A percentile compares a stretch with the other conserved stretches of the same genome.
Conservation (phyloP, 345 rosid genomes). For the Rhodomyrtus tomentosa region DNA sequence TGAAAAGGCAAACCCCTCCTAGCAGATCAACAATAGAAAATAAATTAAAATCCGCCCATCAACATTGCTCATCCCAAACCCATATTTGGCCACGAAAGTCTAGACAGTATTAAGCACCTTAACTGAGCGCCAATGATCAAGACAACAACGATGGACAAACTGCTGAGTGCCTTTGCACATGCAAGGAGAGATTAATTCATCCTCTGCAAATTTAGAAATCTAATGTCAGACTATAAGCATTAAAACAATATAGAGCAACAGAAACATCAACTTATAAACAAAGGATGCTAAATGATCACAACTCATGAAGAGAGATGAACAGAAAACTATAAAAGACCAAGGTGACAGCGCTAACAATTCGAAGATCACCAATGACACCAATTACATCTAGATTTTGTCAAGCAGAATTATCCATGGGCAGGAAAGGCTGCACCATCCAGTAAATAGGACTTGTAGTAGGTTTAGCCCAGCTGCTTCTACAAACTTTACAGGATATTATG, state of each 20-base stretch:
- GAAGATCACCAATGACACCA: not conserved
- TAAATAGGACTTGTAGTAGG: not conserved
- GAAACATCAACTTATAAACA: not conserved
- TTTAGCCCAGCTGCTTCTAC: not conserved
- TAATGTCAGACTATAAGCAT: not conserved
- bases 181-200: constrained; percentile 94
- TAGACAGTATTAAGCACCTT: constrained; percentile 17
- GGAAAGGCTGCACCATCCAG: not conserved
- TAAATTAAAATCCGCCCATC: not conserved
- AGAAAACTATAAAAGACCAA: not conserved
- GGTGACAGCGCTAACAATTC: not conserved
- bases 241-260: not conserved
- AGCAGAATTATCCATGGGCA: not conserved
- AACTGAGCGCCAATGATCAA: constrained; percentile 88
- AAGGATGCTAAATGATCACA: not conserved
- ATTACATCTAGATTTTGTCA: not conserved
- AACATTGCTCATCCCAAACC: not conserved
- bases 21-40: not conserved
- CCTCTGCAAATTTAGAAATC: constrained; percentile 27
- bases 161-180: constrained; percentile 97
- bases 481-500: not conserved
- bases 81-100: not conserved
- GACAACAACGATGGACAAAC: constrained; percentile 79
- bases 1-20: constrained; percentile 98
- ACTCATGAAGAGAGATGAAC: not conserved